A percentile compares a stretch with the other conserved stretches of the same genome.
Evolutionary conservation across 139 green algal genomes (phyloP).

Genomic region (Chlamydomonas sp.): DNA sequence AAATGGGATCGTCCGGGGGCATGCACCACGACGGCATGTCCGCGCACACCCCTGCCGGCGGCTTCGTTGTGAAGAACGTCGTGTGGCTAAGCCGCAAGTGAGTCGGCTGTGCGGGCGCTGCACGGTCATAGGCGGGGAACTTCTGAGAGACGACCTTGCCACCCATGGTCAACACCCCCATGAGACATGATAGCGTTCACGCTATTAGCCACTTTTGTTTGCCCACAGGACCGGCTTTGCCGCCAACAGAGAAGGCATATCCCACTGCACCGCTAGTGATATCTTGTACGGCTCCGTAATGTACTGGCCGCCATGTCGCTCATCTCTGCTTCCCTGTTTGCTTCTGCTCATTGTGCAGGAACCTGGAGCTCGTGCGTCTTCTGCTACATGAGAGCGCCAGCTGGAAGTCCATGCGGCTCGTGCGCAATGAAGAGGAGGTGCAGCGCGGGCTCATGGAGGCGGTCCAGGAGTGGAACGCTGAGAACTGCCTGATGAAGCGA

Average conservation of each 20-base stretch:
- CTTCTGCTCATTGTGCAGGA: not conserved
- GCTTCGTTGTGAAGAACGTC: slow-evolving; percentile 34
- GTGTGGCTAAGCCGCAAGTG: slow-evolving; percentile 32
- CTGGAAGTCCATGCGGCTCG: slow-evolving; percentile 33
- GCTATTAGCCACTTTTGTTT: too few relatives aligned
- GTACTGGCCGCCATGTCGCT: not conserved
- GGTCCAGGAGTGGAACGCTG: slow-evolving; percentile 38
- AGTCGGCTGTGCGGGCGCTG: not conserved
- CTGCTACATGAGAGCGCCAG: slow-evolving; percentile 3
- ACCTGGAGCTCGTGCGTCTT: slow-evolving; percentile 31
- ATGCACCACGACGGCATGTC: too few relatives aligned
- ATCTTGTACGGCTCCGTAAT: too few relatives aligned
- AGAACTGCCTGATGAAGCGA: slow-evolving; percentile 25
- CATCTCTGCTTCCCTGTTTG: not conserved
- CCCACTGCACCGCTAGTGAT: too few relatives aligned
- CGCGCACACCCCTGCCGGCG: not conserved
- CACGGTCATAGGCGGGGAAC: not conserved
- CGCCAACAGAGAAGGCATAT: too few relatives aligned
- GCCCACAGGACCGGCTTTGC: too few relatives aligned
- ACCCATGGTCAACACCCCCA: not conserved
- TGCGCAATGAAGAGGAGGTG: slow-evolving; percentile 30
- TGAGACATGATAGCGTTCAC: not conserved
- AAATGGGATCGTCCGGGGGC: too few relatives aligned
- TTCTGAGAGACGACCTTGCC: not conserved
- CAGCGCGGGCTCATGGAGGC: not conserved